These are phyloP conservation scores for Pavlovales sp. DNA, from an alignment of 208 protist genomes.

Conservation along the genomic window DNA sequence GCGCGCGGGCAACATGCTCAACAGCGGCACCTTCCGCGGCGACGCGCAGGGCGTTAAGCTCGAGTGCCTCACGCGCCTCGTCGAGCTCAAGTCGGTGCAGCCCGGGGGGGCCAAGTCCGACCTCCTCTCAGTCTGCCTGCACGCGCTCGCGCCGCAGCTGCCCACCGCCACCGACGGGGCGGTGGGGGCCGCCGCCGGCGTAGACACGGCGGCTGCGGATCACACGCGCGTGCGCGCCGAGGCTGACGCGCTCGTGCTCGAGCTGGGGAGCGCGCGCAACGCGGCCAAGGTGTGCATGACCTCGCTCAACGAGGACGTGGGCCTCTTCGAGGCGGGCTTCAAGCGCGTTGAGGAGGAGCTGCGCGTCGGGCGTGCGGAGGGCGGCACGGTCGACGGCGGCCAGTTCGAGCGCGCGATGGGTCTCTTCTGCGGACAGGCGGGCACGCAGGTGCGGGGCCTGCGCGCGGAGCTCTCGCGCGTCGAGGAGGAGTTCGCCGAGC, in stretches of 20 bases:
- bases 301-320: neutral
- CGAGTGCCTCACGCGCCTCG: constrained; percentile 36
- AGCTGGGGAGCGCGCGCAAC: neutral
- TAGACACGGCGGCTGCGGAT: too few relatives aligned
- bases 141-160: neutral
- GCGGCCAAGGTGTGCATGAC: neutral
- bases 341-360: neutral
- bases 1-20: constrained; percentile 52
- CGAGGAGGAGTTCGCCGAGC: neutral
- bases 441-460: neutral
- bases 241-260: neutral
- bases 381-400: neutral
- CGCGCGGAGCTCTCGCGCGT: neutral
- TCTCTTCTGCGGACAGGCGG: neutral
- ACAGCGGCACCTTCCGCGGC: constrained; percentile 45
- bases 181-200: too few relatives aligned
- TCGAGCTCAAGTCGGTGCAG: constrained; percentile 40
- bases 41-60: constrained; percentile 55
- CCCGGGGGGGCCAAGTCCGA: neutral
- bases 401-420: neutral
- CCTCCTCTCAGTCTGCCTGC: neutral
- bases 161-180: too few relatives aligned
- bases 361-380: too few relatives aligned
- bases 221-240: neutral
- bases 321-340: neutral